Percentiles rank a stretch among this genome's conserved stretches.
Evolutionary conservation across 352 stramenopile genomes (phyloP).

Genomic region (Pythium phragmitis): DNA sequence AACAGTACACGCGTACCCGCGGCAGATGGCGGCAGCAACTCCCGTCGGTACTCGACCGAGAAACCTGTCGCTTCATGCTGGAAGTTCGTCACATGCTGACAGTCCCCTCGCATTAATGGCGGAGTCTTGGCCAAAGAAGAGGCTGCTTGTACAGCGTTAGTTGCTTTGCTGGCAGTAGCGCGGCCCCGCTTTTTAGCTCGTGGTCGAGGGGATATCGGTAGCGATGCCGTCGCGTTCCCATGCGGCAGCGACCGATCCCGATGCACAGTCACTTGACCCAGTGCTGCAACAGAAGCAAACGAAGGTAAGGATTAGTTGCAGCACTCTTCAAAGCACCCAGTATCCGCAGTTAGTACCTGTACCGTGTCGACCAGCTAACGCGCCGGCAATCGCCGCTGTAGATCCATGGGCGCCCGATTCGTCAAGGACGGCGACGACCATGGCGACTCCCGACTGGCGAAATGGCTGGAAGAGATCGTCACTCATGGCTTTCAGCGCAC

Average conservation of each 20-base stretch:
- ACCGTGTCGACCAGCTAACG: conserved; percentile 42
- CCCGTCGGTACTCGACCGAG: conserved; percentile 14
- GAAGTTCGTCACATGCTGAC: conserved; percentile 8
- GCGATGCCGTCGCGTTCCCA: not conserved
- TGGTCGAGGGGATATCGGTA: not conserved
- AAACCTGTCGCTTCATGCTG: conserved; percentile 8
- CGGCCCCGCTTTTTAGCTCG: conserved; percentile 23
- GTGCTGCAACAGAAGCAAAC: conserved; percentile 28
- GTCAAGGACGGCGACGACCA: conserved; percentile 49
- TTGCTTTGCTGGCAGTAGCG: not conserved
- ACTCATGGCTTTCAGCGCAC: conserved; percentile 35
- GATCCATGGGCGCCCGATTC: conserved; percentile 30
- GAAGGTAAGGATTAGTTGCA: not conserved
- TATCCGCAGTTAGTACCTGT: conserved; percentile 28
- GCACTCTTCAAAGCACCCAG: not conserved
- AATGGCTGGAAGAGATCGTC: conserved; percentile 47
- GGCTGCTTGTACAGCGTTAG: not conserved
- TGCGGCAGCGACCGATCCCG: not conserved
- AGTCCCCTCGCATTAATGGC: not conserved
- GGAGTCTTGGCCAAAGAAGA: not conserved
- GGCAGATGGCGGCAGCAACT: not conserved
- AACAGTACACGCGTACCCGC: conserved; percentile 17
- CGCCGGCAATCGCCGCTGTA: conserved; percentile 41
- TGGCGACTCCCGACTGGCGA: conserved; percentile 38
- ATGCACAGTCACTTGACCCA: conserved; percentile 40